Percentiles rank a stretch among this genome's conserved stretches.
Conservation (phyloP, 164 flowering plant species). For the Annona squamosa region DNA sequence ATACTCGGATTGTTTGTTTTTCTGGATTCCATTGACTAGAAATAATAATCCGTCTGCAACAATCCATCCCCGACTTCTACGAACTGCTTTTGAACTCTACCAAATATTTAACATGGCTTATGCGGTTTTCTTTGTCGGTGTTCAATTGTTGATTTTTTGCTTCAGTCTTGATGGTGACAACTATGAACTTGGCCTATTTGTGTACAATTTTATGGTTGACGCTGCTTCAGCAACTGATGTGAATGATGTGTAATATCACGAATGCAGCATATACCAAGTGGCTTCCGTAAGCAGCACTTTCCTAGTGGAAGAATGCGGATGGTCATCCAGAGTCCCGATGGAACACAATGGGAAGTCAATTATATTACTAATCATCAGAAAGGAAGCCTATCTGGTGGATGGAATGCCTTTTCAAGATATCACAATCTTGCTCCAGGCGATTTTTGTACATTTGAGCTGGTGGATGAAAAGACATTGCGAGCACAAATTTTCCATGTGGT, state of each 20-base stretch:
- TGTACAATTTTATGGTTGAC: background rate
- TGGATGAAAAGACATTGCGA: slow-evolving; percentile 15
- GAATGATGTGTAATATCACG: background rate
- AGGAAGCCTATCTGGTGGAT: slow-evolving; percentile 4
- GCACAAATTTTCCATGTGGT: background rate
- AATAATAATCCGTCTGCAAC: too few species aligned
- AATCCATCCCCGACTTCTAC: too few species aligned
- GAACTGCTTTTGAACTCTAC: too few species aligned
- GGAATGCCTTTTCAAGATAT: slow-evolving; percentile 8
- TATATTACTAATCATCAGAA: background rate
- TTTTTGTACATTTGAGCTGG: slow-evolving; percentile 11
- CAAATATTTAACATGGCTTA: too few species aligned
- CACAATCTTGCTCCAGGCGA: slow-evolving; percentile 11
- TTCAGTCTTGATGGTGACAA: background rate
- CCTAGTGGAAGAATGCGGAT: background rate
- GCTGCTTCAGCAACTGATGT: background rate
- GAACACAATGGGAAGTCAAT: slow-evolving; percentile 12
- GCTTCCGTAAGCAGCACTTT: slow-evolving; percentile 7
- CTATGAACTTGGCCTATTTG: background rate
- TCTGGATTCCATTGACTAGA: too few species aligned
- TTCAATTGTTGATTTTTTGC: background rate
- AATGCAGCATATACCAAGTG: slow-evolving; percentile 10
- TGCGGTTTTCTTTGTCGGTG: too few species aligned
- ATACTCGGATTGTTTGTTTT: too few species aligned
- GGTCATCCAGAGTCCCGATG: slow-evolving; percentile 7